Percentiles rank a stretch among this genome's conserved stretches.
These are phyloP conservation scores for Stenocarpella maydis DNA, from an alignment of 2,329 filamentous ascomycete genomes.

Conservation along the genomic window DNA sequence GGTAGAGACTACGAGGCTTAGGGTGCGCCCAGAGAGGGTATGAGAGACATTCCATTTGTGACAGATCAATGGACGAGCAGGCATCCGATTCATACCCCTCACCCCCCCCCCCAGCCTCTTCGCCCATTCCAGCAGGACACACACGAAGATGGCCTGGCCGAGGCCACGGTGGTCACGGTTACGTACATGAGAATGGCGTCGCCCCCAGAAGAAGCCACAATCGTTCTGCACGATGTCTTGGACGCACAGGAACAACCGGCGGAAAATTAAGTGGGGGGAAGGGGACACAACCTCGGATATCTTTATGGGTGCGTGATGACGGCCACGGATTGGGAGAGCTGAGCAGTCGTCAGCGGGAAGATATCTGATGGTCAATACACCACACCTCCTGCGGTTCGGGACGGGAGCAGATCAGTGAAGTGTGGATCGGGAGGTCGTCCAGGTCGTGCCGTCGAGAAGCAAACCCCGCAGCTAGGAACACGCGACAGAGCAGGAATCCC, in stretches of 20 bases:
- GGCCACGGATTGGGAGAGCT: conserved; percentile 6
- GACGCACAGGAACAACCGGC: conserved; percentile 20
- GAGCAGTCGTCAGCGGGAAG: not conserved
- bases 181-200: conserved; percentile 21
- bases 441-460: conserved; percentile 5
- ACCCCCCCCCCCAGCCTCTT: not conserved
- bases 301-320: conserved; percentile 16
- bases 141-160: conserved; percentile 11
- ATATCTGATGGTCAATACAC: not conserved
- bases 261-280: not conserved
- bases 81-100: not conserved
- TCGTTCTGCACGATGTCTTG: conserved; percentile 31
- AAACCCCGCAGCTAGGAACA: conserved; percentile 7
- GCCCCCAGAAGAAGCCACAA: not conserved
- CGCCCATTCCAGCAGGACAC: not conserved
- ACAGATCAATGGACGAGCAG: conserved; percentile 18
- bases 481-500: not conserved
- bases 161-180: conserved; percentile 8
- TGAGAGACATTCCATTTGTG: conserved; percentile 17
- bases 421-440: not conserved
- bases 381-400: conserved; percentile 3
- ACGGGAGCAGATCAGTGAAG: conserved; percentile 12
- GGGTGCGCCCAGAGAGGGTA: not conserved
- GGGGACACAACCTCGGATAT: not conserved
- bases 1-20: not conserved